Evolutionary conservation across 2,329 filamentous ascomycete species (phyloP).

Genomic region (Mycocentrospora acerina): DNA sequence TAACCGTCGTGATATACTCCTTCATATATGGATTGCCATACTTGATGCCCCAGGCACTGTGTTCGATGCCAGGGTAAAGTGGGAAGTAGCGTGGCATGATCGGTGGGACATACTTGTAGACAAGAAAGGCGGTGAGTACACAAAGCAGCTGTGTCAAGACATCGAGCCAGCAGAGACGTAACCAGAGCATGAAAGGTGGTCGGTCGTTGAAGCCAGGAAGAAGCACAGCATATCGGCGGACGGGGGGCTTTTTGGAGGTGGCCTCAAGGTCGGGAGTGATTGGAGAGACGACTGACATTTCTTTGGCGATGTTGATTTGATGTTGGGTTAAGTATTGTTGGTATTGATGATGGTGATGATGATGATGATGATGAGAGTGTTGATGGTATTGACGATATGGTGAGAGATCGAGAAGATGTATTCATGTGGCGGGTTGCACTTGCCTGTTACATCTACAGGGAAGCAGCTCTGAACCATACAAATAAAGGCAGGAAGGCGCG

Average conservation of each 20-base stretch:
- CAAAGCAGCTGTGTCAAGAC: constrained; percentile 64
- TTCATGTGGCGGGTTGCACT: no score
- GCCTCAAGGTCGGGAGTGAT: neutral
- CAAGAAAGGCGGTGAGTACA: constrained; percentile 54
- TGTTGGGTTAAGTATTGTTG: no score
- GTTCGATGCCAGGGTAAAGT: constrained; percentile 14
- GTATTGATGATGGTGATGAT: no score
- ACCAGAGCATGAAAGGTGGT: constrained; percentile 13
- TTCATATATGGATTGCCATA: constrained; percentile 67
- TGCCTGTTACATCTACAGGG: no score
- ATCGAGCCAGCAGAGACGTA: constrained; percentile 53
- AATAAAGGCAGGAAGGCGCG: no score
- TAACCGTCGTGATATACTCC: constrained; percentile 69
- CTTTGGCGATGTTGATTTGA: no score
- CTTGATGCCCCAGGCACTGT: constrained; percentile 44
- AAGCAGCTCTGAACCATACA: no score
- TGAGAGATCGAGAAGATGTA: no score
- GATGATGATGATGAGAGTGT: no score
- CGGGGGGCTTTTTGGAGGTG: neutral
- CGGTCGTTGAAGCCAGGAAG: constrained; percentile 14
- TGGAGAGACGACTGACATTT: neutral
- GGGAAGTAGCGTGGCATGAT: constrained; percentile 63
- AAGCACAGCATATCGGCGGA: neutral
- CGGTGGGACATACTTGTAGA: constrained; percentile 46
- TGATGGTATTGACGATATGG: no score